These are phyloP conservation scores for Diospyros lotus DNA, from an alignment of 148 eudicot genomes.

Conservation along the genomic window DNA sequence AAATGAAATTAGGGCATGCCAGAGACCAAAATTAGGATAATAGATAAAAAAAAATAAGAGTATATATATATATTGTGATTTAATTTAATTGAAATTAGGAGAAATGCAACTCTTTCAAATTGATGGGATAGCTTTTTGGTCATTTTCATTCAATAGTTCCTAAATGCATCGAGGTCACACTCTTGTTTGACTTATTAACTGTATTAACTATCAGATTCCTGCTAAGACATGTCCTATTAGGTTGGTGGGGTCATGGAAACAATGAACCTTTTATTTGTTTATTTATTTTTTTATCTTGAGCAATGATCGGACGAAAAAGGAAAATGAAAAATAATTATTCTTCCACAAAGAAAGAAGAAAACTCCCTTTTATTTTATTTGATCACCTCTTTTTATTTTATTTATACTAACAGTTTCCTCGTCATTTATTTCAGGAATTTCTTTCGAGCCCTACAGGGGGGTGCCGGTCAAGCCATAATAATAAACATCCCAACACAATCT, in stretches of 20 bases:
- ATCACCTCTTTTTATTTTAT: no score
- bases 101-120: no score
- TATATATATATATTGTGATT: no score
- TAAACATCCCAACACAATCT: background rate
- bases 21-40: no score
- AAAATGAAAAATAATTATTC: background rate
- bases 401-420: no score
- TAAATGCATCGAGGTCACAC: background rate
- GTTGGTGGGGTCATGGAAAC: constrained; percentile 18
- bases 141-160: background rate
- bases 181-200: constrained; percentile 17
- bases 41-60: no score
- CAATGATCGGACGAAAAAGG: background rate
- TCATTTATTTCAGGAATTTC: no score
- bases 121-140: background rate
- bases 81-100: no score
- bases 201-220: constrained; percentile 19
- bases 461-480: constrained; percentile 2
- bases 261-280: constrained; percentile 8
- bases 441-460: no score
- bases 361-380: no score
- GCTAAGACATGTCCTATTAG: background rate
- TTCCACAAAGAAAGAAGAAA: background rate
- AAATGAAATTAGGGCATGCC: no score
- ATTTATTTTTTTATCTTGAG: background rate